Evolutionary conservation across 2,329 filamentous ascomycete species (phyloP), one percentile per base, ranked within the genome.

Genomic region (Aspergillus pseudotamarii): DNA sequence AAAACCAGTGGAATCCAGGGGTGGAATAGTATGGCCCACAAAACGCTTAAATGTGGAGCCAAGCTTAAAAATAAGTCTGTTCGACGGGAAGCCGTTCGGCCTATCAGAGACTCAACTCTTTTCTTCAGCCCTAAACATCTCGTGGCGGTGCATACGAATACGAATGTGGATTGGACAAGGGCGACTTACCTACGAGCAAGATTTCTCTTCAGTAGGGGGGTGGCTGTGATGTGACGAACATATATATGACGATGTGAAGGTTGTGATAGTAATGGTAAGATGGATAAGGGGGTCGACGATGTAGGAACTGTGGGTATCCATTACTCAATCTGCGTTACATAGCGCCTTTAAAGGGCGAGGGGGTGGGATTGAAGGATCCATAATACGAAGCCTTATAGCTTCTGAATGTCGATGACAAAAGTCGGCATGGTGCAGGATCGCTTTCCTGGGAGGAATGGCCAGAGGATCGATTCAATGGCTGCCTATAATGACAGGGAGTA

Each of bases 131-230:
- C 51, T 54, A 54, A 36, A 12, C 19, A 36, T n/a, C 19, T 16
- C 30, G 30, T 21, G 51, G 51, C 51, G 6, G 51, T 36, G 51
- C 51, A 54, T 36, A 54, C 51, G 51, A 54, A 54, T 54, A 54
- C 51, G 51, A 23, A 23, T 2, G 8, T 1, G 3, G 12, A 50
- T 48, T 48, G 45, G 45, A 8, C 12, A 23, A 10, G 19, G 8
- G 46, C 16, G 19, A 2, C 21, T 21, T 28, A 50, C 14, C 6
- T 1, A 28, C 23, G 2, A 19, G 23, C 21, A 28, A 28, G 12
- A 21, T 6, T 23, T 26, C 2, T 9, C 12, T 46, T 21, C 43
- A 14, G 21, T 46, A 23, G 26, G 46, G 46, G 46, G 46, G 46
- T 50, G 46, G 46, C 46, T 50, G 14, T n/a, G 46, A 2, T 30